Conservation (phyloP, 2,329 filamentous ascomycete genomes). For the Calonectria pseudoturangicola region DNA sequence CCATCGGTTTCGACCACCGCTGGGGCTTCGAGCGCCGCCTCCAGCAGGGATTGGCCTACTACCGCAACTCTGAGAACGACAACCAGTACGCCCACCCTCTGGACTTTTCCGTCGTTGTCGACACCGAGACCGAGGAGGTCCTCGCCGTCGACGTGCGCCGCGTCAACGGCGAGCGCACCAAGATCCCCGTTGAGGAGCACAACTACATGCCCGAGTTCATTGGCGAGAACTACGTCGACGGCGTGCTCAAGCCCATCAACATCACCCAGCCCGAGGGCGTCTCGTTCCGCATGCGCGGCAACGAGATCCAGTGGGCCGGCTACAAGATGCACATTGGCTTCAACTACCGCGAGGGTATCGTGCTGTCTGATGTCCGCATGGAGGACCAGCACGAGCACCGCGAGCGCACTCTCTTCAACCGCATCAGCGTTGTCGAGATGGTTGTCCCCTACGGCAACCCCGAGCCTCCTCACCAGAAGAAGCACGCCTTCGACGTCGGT, state of each 20-base stretch:
- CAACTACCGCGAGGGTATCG: slow-evolving; percentile 82
- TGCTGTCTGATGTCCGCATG: slow-evolving; percentile 81
- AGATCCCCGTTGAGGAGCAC: slow-evolving; percentile 62
- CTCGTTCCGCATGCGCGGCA: slow-evolving; percentile 68
- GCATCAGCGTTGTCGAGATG: slow-evolving; percentile 82
- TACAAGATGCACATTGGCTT: slow-evolving; percentile 84
- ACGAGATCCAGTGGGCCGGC: slow-evolving; percentile 75
- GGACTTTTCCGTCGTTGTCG: slow-evolving; percentile 66
- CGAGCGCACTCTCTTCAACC: slow-evolving; percentile 78
- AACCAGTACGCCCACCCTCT: slow-evolving; percentile 77
- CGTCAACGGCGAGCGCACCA: slow-evolving; percentile 69
- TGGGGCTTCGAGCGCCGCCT: slow-evolving; percentile 83
- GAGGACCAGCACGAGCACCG: slow-evolving; percentile 67
- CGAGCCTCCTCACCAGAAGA: slow-evolving; percentile 85
- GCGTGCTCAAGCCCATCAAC: slow-evolving; percentile 61
- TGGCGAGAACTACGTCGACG: slow-evolving; percentile 59
- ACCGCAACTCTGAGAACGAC: slow-evolving; percentile 82
- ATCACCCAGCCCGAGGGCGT: slow-evolving; percentile 64
- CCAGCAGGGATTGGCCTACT: slow-evolving; percentile 90
- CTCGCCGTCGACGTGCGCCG: slow-evolving; percentile 65
- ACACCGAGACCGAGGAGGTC: slow-evolving; percentile 69
- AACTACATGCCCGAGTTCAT: slow-evolving; percentile 63
- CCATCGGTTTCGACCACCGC: slow-evolving; percentile 87
- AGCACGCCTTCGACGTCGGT: slow-evolving; percentile 87
- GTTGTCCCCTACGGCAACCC: slow-evolving; percentile 85